These are phyloP conservation scores for Zasmidium cellare DNA, from an alignment of 2,329 filamentous ascomycete species.

Conservation along the genomic window DNA sequence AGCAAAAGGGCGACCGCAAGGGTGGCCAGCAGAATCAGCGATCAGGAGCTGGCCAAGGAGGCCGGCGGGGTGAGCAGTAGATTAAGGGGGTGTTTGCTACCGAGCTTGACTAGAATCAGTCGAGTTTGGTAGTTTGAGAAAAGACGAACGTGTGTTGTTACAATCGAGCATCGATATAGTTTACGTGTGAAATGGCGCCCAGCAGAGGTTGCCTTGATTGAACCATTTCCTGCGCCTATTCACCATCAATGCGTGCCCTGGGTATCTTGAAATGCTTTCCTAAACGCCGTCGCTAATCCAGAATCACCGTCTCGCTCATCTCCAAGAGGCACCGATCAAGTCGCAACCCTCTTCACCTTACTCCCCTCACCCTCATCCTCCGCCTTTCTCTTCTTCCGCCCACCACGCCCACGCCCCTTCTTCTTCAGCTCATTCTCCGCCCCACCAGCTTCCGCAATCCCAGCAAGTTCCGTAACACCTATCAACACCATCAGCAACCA, in stretches of 20 bases:
- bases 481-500: neutral
- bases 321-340: neutral
- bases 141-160: no score
- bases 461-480: conserved; percentile 39
- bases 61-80: conserved; percentile 33
- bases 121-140: neutral
- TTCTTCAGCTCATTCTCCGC: conserved; percentile 43
- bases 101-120: neutral
- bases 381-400: conserved; percentile 31
- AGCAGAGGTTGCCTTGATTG: conserved; percentile 9
- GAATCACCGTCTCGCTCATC: neutral
- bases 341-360: conserved; percentile 1
- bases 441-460: conserved; percentile 62
- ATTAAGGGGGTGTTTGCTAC: neutral
- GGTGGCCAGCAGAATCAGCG: conserved; percentile 21
- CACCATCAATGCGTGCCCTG: conserved; percentile 2
- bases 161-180: no score
- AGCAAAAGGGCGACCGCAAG: conserved; percentile 24
- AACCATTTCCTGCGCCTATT: neutral
- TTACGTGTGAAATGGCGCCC: conserved; percentile 13
- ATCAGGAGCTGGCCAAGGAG: conserved; percentile 31
- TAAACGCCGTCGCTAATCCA: conserved; percentile 18
- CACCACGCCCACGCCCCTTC: conserved; percentile 31
- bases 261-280: conserved; percentile 12
- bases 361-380: conserved; percentile 12